A percentile compares a stretch with the other conserved stretches of the same genome.
phyloP scores from a whole-genome alignment of 2,329 filamentous ascomycete species.

The Trichoderma simmonsii region DNA sequence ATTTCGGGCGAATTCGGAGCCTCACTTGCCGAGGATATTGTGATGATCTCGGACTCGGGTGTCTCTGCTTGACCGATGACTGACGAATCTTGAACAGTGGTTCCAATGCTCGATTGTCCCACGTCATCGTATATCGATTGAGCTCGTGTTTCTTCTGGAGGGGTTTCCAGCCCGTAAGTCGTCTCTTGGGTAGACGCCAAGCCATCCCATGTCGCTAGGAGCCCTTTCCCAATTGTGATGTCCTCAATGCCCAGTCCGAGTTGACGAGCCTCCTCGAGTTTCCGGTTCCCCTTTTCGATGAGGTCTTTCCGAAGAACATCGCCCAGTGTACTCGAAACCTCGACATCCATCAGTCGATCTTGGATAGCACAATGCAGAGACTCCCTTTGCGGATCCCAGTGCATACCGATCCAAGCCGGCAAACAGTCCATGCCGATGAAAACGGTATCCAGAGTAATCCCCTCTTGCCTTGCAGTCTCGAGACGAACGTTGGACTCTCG shows the following conservation, averaged over 20 bases:
- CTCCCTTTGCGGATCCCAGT: constrained; percentile 27
- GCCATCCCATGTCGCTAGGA: constrained; percentile 31
- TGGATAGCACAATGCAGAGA: constrained; percentile 30
- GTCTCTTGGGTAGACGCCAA: neutral
- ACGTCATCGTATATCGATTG: too few species aligned
- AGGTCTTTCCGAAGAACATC: constrained; percentile 24
- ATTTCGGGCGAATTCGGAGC: neutral
- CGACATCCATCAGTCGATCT: constrained; percentile 21
- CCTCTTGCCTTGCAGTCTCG: constrained; percentile 21
- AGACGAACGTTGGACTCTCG: constrained; percentile 26
- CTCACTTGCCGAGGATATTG: neutral
- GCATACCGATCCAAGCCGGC: constrained; percentile 27
- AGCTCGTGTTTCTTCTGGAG: neutral
- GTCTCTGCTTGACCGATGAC: neutral
- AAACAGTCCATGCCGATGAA: constrained; percentile 31
- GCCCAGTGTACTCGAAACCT: constrained; percentile 23
- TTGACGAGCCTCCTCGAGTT: constrained; percentile 26
- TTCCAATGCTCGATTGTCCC: neutral
- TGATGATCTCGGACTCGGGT: neutral
- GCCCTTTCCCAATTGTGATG: constrained; percentile 26
- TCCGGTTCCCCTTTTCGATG: constrained; percentile 27
- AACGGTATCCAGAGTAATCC: constrained; percentile 23
- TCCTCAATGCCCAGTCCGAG: constrained; percentile 24
- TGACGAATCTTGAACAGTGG: neutral
- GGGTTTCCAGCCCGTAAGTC: neutral